Conservation (phyloP, 768 basidiomycete species). For the Strobilomyces dryophilus region DNA sequence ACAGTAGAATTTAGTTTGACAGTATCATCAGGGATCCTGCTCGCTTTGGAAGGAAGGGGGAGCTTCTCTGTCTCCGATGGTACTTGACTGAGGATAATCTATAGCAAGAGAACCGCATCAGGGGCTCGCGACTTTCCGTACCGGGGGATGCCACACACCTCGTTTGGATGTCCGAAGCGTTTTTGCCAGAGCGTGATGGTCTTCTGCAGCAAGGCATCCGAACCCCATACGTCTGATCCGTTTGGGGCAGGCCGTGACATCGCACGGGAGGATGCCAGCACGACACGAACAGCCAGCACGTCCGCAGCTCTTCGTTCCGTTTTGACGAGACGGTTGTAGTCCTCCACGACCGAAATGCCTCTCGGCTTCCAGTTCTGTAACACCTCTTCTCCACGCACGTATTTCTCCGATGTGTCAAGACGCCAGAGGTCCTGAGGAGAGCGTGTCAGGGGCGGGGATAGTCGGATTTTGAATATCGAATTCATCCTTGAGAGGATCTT, state of each 20-base stretch:
- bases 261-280: conserved; percentile 53
- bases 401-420: conserved; percentile 91
- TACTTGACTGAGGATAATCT: conserved; percentile 81
- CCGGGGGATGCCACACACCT: conserved; percentile 45
- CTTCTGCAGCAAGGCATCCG: conserved; percentile 59
- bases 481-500: conserved; percentile 77
- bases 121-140: neutral
- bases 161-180: conserved; percentile 68
- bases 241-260: conserved; percentile 43
- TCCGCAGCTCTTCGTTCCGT: conserved; percentile 79
- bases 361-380: conserved; percentile 83
- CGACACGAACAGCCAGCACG: conserved; percentile 82
- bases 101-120: conserved; percentile 14
- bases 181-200: conserved; percentile 81
- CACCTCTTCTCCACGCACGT: conserved; percentile 88
- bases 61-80: conserved; percentile 50
- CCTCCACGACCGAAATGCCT: conserved; percentile 85
- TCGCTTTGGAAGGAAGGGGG: conserved; percentile 14
- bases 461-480: conserved; percentile 75
- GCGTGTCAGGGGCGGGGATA: conserved; percentile 81
- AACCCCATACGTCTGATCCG: conserved; percentile 58
- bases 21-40: conserved; percentile 42
- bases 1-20: conserved; percentile 70
- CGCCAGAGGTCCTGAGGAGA: conserved; percentile 91
- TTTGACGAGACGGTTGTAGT: conserved; percentile 67